These are phyloP conservation scores for Phaffia rhodozyma DNA, from an alignment of 1,284 basidiomycete species.

Conservation along the genomic window DNA sequence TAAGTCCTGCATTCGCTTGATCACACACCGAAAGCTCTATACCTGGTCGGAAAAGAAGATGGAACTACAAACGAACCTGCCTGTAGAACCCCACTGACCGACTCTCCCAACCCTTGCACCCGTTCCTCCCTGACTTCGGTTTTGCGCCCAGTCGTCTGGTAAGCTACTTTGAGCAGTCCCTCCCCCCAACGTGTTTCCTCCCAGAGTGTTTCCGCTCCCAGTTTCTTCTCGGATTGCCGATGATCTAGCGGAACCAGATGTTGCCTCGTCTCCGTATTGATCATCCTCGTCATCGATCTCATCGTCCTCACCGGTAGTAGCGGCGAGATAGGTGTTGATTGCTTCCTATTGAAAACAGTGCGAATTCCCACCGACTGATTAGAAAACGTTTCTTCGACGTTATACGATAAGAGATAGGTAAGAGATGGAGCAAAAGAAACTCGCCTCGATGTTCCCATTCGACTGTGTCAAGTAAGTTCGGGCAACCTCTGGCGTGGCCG, in stretches of 20 bases:
- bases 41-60: neutral
- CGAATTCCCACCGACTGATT: slow-evolving; percentile 15
- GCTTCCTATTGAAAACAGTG: slow-evolving; percentile 5
- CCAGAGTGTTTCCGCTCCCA: neutral
- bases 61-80: neutral
- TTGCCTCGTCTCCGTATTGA: slow-evolving; percentile 18
- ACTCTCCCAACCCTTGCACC: slow-evolving; percentile 23
- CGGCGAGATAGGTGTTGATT: slow-evolving; percentile 9
- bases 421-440: slow-evolving; percentile 9
- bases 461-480: slow-evolving; percentile 28
- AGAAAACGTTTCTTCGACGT: neutral
- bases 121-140: slow-evolving; percentile 14
- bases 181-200: slow-evolving; percentile 8
- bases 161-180: slow-evolving; percentile 16
- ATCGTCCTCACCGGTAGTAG: slow-evolving; percentile 20
- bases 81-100: slow-evolving; percentile 21
- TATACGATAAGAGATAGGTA: neutral
- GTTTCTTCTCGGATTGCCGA: neutral
- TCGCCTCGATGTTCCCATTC: slow-evolving; percentile 31
- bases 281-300: slow-evolving; percentile 20
- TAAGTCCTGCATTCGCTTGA: neutral
- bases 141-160: slow-evolving; percentile 31
- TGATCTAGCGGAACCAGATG: slow-evolving; percentile 1
- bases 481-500: slow-evolving; percentile 29
- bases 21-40: neutral